phyloP scores from a whole-genome alignment of 169 alveolate species.

The Plasmodium inui region DNA sequence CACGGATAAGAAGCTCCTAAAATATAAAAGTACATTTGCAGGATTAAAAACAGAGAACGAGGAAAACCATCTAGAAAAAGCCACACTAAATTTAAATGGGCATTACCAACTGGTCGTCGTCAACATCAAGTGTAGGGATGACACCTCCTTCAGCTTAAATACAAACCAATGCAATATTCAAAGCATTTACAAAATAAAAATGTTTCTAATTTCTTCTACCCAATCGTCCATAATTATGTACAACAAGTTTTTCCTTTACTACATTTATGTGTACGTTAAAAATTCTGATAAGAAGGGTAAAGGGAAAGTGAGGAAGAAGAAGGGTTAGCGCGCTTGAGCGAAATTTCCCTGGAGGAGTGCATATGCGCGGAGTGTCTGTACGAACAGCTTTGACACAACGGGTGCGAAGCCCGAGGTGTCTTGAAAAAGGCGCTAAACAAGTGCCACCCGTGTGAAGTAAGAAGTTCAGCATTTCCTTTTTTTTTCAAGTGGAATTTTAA shows the following conservation, averaged over 20 bases:
- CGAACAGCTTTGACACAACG: too few relatives aligned
- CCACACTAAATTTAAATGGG: constrained; percentile 50
- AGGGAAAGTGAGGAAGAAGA: constrained; percentile 18
- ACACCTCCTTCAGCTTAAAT: not conserved
- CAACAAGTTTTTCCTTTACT: constrained; percentile 25
- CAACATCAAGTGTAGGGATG: constrained; percentile 29
- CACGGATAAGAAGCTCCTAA: constrained; percentile 26
- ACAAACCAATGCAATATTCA: constrained; percentile 28
- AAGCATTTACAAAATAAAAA: constrained; percentile 37
- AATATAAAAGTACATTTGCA: constrained; percentile 6
- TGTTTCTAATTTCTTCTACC: constrained; percentile 51
- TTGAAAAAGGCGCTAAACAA: not conserved
- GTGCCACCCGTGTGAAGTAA: not conserved
- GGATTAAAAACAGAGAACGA: constrained; percentile 9
- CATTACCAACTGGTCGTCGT: constrained; percentile 30
- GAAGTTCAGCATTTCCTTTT: not conserved
- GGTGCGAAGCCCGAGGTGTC: not conserved
- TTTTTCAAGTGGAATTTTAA: not conserved
- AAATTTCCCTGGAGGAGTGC: not conserved
- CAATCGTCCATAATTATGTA: constrained; percentile 40
- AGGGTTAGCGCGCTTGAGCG: not conserved
- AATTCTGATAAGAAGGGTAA: constrained; percentile 20
- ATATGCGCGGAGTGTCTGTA: too few relatives aligned
- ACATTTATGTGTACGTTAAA: constrained; percentile 26
- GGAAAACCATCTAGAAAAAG: constrained; percentile 5